A percentile compares a stretch with the other conserved stretches of the same genome.
Evolutionary conservation across 2,329 filamentous ascomycete genomes (phyloP).

Genomic region (Neofusicoccum parvum): DNA sequence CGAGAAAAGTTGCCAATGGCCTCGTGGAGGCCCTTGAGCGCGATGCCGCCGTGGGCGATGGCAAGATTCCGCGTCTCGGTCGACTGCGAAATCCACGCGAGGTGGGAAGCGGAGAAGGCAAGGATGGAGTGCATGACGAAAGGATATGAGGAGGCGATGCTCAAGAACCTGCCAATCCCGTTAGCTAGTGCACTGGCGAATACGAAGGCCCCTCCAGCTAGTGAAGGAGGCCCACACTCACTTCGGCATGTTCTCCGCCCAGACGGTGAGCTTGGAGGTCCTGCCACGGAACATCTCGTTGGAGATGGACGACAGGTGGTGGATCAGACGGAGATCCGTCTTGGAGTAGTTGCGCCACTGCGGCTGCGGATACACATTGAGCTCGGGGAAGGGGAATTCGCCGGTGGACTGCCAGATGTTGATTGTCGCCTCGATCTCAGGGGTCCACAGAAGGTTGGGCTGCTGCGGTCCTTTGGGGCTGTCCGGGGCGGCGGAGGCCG

Average conservation of each 20-base stretch:
- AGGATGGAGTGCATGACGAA: slow-evolving; percentile 95
- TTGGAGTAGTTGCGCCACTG: slow-evolving; percentile 72
- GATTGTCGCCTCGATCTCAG: slow-evolving; percentile 79
- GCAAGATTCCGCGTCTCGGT: slow-evolving; percentile 83
- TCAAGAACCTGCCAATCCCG: slow-evolving; percentile 65
- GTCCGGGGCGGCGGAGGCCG: slow-evolving; percentile 64
- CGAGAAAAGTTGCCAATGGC: slow-evolving; percentile 83
- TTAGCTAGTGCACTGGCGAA: slow-evolving; percentile 36
- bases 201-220: slow-evolving; percentile 28
- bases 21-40: slow-evolving; percentile 83
- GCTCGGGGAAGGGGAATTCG: slow-evolving; percentile 80
- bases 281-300: slow-evolving; percentile 77
- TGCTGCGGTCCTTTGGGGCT: slow-evolving; percentile 54
- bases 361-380: slow-evolving; percentile 74
- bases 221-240: slow-evolving; percentile 54
- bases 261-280: slow-evolving; percentile 83
- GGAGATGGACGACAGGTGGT: slow-evolving; percentile 85
- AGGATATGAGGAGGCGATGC: slow-evolving; percentile 75
- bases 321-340: slow-evolving; percentile 83
- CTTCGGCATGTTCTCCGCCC: slow-evolving; percentile 92
- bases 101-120: slow-evolving; percentile 91
- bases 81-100: slow-evolving; percentile 86
- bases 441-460: slow-evolving; percentile 77
- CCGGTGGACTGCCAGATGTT: slow-evolving; percentile 82
- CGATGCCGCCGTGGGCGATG: slow-evolving; percentile 83